A percentile compares a stretch with the other conserved stretches of the same genome.
Conservation (phyloP, 306 rosid genomes). For the Oxytropis ochrocephala region DNA sequence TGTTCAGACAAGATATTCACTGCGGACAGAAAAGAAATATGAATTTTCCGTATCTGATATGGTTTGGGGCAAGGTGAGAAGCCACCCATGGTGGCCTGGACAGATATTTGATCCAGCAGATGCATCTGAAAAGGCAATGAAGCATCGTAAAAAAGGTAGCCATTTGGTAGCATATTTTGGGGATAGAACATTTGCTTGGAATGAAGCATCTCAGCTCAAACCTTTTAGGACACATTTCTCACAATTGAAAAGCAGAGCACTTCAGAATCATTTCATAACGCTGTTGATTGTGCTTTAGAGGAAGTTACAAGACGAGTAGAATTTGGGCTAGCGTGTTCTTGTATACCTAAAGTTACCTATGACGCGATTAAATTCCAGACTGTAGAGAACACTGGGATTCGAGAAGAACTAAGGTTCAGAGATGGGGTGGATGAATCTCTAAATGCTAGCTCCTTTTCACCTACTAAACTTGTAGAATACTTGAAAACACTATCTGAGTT, state of each 20-base stretch:
- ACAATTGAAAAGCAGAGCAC: conserved; percentile 55
- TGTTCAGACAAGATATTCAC: conserved; percentile 39
- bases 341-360: conserved; percentile 54
- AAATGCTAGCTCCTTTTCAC: conserved; percentile 50
- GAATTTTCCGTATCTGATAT: conserved; percentile 67
- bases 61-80: conserved; percentile 97
- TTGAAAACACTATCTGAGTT: conserved; percentile 50
- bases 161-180: conserved; percentile 94
- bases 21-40: conserved; percentile 60
- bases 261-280: conserved; percentile 75
- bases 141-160: conserved; percentile 75
- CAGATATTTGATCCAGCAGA: conserved; percentile 84
- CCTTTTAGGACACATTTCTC: conserved; percentile 63
- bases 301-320: conserved; percentile 79
- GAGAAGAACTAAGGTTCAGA: conserved; percentile 39
- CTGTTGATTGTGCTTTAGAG: conserved; percentile 76
- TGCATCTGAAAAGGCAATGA: conserved; percentile 84
- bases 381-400: conserved; percentile 80
- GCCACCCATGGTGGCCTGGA: conserved; percentile 99
- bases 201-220: conserved; percentile 74
- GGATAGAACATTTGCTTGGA: conserved; percentile 95
- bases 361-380: conserved; percentile 50
- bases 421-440: conserved; percentile 49
- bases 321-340: conserved; percentile 71
- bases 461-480: conserved; percentile 46